Base-by-base conservation (phyloP, 1,139 yeast genomes). In the Magnusiomyces ingens region DNA sequence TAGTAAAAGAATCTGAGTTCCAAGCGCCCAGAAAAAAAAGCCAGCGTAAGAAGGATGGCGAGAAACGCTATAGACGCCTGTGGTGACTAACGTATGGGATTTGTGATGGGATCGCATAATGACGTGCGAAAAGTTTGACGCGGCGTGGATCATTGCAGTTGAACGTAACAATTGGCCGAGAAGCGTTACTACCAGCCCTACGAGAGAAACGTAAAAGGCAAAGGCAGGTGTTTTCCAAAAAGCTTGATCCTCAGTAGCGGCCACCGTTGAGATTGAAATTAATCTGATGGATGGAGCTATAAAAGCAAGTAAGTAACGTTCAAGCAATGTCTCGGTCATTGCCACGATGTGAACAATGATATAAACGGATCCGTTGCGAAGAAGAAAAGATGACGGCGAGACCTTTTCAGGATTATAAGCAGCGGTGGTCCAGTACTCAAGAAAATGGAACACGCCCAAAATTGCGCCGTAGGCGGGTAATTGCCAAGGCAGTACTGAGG, bases 31-130 rank as follows among this genome's bases (percentile, higher is more conserved):
- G 80, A 89, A 83, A 65, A 84, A 91, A 67, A 86, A 93, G 0
- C 98, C 99, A 54, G 82, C 78, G 69, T 93, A 93, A 51, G 95
- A 84, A 11, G 99, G 99, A 67, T 93, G 99, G 56, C 99, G 76
- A 10, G 80, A 70, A 18, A 71, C 59, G 1, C 74, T 57, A 68
- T 93, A 93, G 2, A 93, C 73, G 0, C 98, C 99, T 6, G 70
- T 60, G 0, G 88, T 86, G 11, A 93, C 82, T 48, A 93, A 73
- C 18, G 62, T 69, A 64, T 93, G 99, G 51, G 77, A 76, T 0
- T 70, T 63, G 36, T 72, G 69, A 55, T 77, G 82, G 32, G 71
- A 66, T 3, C 78, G 67, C 53, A 84, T 90, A 1, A 94, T 78
- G 48, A 82, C 71, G 68, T 94, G 99, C 53, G 89, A 85, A 69